Base-by-base conservation (phyloP, 805 yeast genomes). In the Candida manassasensis region DNA sequence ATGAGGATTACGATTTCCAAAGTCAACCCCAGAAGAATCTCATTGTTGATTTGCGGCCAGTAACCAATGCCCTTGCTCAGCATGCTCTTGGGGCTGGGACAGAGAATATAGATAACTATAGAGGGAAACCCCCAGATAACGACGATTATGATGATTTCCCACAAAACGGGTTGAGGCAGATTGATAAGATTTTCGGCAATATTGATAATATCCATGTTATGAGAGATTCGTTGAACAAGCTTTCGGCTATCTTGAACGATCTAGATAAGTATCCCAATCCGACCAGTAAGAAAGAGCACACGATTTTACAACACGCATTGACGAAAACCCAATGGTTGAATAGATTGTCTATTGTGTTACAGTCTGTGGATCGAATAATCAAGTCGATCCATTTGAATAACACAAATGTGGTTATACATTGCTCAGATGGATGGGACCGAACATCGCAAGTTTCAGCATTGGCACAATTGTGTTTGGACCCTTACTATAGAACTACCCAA, bases 361-460 rank as follows among this genome's bases (percentile, higher is more conserved):
- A 79, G 32, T 81, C 94, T 0, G 82, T 88, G 0, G 89, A 84
- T 37, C 71, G 84, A 22, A 74, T 93, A 31, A 77, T 83, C 17
- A 82, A 86, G 50, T 83, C 90, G n/a, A 72, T 93, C 15, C 84
- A 85, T 36, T 75, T 81, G 47, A 86, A 87, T 56, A 77, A 80
- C 42, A 83, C 93, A 13, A 94, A 90, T 55, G 71, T 90, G 3
- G 54, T 93, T 7, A 73, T 93, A 5, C 98, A 93, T 62, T 93
- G 98, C 55, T 87, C 97, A 1, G 98, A 93, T 63, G 98, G 98
- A 1, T 93, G 98, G 98, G 98, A 93, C 54, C 68, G 98, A 39
- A 93, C 98, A 0, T 78, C 97, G 0, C 97, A 93, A 53, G 75
- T 89, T 1, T 73, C 88, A 4, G 81, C 96, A 2, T 62, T 93